Evolutionary conservation across 768 basidiomycete genomes (phyloP).

Genomic region (Russula griseocarnosa): DNA sequence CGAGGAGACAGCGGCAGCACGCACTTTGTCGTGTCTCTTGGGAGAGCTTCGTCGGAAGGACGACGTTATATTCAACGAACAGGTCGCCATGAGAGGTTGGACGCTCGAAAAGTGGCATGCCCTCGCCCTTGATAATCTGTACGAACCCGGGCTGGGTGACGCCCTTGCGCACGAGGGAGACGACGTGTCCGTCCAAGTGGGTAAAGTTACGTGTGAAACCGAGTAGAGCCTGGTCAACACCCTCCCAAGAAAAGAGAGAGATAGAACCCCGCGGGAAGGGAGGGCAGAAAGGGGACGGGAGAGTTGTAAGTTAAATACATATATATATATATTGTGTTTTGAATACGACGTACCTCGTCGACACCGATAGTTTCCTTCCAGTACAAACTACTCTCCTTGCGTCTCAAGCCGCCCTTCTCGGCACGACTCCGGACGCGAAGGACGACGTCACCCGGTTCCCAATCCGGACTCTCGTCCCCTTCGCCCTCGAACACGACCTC

Average conservation of each 20-base stretch:
- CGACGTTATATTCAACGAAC: slow-evolving; percentile 90
- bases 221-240: slow-evolving; percentile 67
- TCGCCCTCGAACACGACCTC: slow-evolving; percentile 96
- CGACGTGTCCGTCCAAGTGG: slow-evolving; percentile 82
- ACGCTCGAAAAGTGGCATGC: slow-evolving; percentile 71
- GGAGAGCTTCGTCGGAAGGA: slow-evolving; percentile 73
- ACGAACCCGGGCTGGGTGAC: slow-evolving; percentile 95
- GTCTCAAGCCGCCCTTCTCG: slow-evolving; percentile 73
- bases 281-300: no score
- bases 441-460: slow-evolving; percentile 92
- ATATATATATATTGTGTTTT: background rate
- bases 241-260: no score
- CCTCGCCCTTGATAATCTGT: slow-evolving; percentile 80
- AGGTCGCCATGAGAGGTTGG: slow-evolving; percentile 66
- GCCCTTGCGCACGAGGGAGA: slow-evolving; percentile 64
- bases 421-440: slow-evolving; percentile 77
- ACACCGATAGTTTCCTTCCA: slow-evolving; percentile 89
- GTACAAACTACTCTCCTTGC: slow-evolving; percentile 88
- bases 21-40: slow-evolving; percentile 69
- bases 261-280: background rate
- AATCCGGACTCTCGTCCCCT: slow-evolving; percentile 92
- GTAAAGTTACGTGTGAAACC: slow-evolving; percentile 93
- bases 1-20: slow-evolving; percentile 34
- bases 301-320: background rate
- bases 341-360: slow-evolving; percentile 63